These are phyloP conservation scores for Endocarpon pusillum DNA, from an alignment of 495 filamentous ascomycete species.

Conservation along the genomic window DNA sequence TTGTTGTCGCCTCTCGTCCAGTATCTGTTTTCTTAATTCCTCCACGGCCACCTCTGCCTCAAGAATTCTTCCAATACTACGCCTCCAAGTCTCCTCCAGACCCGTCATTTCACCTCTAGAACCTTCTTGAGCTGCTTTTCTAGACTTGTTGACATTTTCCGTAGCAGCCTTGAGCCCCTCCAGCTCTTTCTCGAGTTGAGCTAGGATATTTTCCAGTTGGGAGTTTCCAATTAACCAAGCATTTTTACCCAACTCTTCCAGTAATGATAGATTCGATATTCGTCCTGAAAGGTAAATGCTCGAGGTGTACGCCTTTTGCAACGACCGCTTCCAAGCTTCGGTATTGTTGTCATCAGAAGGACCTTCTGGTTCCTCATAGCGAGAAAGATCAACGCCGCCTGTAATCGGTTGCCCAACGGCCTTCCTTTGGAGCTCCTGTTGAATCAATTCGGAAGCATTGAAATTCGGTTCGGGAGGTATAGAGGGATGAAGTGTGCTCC, in stretches of 20 bases:
- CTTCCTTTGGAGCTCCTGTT: slow-evolving; percentile 44
- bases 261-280: slow-evolving; percentile 49
- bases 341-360: slow-evolving; percentile 18
- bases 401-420: slow-evolving; percentile 33
- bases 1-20: slow-evolving; percentile 35
- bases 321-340: slow-evolving; percentile 20
- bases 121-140: slow-evolving; percentile 52
- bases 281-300: slow-evolving; percentile 49
- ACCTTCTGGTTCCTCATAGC: slow-evolving; percentile 55
- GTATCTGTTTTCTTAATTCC: slow-evolving; percentile 42
- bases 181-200: slow-evolving; percentile 60
- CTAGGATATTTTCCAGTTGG: slow-evolving; percentile 55
- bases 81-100: slow-evolving; percentile 57
- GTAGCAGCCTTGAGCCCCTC: slow-evolving; percentile 43
- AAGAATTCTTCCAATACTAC: slow-evolving; percentile 49
- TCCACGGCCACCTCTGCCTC: slow-evolving; percentile 67
- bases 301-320: slow-evolving; percentile 39
- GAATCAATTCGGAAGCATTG: slow-evolving; percentile 41
- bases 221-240: slow-evolving; percentile 78
- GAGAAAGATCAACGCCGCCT: slow-evolving; percentile 54
- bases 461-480: slow-evolving; percentile 22
- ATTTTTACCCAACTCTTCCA: slow-evolving; percentile 72
- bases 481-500: slow-evolving; percentile 20
- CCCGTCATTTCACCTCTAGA: slow-evolving; percentile 47
- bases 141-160: slow-evolving; percentile 51